A percentile compares a stretch with the other conserved stretches of the same genome.
Conservation (phyloP, 1,139 yeast species). For the Geotrichum candidum region DNA sequence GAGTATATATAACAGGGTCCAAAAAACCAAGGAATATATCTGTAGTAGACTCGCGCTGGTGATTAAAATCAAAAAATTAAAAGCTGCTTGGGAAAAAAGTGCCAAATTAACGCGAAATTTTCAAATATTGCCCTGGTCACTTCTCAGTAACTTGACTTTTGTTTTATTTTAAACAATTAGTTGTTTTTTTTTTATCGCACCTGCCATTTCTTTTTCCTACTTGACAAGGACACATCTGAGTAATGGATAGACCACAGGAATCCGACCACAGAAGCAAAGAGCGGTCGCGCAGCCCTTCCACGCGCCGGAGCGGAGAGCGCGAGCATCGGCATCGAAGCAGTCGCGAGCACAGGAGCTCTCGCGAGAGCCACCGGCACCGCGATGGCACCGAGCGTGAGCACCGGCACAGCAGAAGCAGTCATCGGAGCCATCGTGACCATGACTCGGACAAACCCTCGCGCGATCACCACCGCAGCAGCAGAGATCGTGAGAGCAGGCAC, state of each 20-base stretch:
- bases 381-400: conserved; percentile 1
- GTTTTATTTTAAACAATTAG: too few species aligned
- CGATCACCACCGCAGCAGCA: neutral
- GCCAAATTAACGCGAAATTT: too few species aligned
- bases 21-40: too few species aligned
- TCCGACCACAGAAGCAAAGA: neutral
- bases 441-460: neutral
- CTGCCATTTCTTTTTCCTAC: neutral
- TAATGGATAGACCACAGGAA: neutral
- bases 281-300: conserved; percentile 16
- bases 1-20: too few species aligned
- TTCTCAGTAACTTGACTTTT: too few species aligned
- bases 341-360: conserved; percentile 1
- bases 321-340: neutral
- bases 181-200: too few species aligned
- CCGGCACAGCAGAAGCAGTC: conserved; percentile 10
- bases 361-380: neutral
- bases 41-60: too few species aligned
- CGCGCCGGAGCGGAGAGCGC: conserved; percentile 2
- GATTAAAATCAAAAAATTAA: too few species aligned
- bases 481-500: neutral
- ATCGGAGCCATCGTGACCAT: neutral
- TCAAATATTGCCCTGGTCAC: too few species aligned
- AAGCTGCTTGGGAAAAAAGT: too few species aligned
- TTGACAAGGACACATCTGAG: neutral